phyloP scores from a whole-genome alignment of 2,329 filamentous ascomycete species.

The Nannizziopsis arthrosporioides region DNA sequence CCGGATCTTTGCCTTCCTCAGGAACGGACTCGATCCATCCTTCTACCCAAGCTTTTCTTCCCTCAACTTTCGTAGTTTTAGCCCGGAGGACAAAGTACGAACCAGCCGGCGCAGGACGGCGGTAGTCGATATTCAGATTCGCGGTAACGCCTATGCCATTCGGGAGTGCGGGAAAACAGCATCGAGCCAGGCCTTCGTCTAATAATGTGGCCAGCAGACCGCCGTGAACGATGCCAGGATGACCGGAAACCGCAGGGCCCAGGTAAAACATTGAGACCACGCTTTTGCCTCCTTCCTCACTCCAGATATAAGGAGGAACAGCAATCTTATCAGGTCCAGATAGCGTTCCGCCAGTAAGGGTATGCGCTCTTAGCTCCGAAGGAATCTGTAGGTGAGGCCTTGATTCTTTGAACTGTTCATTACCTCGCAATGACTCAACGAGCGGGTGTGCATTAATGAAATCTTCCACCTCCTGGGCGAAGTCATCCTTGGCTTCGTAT shows the following conservation, averaged over 20 bases:
- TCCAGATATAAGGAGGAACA: constrained; percentile 71
- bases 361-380: constrained; percentile 54
- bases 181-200: constrained; percentile 56
- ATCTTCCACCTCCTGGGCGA: constrained; percentile 51
- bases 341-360: constrained; percentile 71
- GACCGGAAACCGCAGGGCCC: constrained; percentile 52
- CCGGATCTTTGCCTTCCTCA: constrained; percentile 62
- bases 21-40: constrained; percentile 36
- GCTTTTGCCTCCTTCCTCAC: constrained; percentile 57
- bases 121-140: constrained; percentile 50
- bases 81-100: constrained; percentile 49
- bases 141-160: constrained; percentile 45
- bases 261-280: constrained; percentile 55
- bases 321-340: constrained; percentile 62
- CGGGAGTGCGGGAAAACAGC: constrained; percentile 42
- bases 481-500: constrained; percentile 48
- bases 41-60: constrained; percentile 30
- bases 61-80: constrained; percentile 30
- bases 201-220: constrained; percentile 57
- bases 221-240: constrained; percentile 62
- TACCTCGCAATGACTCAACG: constrained; percentile 53
- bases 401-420: constrained; percentile 59
- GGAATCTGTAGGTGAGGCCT: constrained; percentile 84
- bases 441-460: constrained; percentile 66
- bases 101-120: constrained; percentile 47